Conservation (phyloP, 441 rosid genomes). For the Pelargonium fulgidum region DNA sequence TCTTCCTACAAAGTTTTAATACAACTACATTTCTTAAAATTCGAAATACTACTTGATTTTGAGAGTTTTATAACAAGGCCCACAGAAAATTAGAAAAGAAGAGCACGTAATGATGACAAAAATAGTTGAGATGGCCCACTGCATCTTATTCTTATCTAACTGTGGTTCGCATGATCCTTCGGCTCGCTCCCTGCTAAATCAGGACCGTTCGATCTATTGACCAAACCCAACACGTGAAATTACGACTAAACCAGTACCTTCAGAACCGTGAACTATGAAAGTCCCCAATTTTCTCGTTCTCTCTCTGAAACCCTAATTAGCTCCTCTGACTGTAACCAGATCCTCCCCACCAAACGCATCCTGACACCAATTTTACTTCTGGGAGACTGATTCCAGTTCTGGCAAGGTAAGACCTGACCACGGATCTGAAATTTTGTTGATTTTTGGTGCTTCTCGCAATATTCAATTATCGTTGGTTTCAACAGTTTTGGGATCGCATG, state of each 20-base stretch:
- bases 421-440: constrained; percentile 18
- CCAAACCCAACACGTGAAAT: neutral
- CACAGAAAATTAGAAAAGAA: no score
- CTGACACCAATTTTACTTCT: neutral
- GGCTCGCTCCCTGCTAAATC: neutral
- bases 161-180: neutral
- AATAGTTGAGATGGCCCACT: neutral
- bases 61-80: no score
- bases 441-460: neutral
- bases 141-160: neutral
- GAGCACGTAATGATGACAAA: no score
- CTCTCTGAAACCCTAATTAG: neutral
- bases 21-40: no score
- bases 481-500: neutral
- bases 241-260: neutral
- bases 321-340: neutral
- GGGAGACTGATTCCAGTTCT: constrained; percentile 1
- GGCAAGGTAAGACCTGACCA: constrained; percentile 16
- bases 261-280: neutral
- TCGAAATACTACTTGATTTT: no score
- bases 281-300: neutral
- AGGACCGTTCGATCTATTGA: neutral
- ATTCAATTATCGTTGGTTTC: neutral
- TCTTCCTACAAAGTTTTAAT: no score
- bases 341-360: neutral